Evolutionary conservation across 345 rosid genomes (phyloP).

Genomic region (Clausena lansium): DNA sequence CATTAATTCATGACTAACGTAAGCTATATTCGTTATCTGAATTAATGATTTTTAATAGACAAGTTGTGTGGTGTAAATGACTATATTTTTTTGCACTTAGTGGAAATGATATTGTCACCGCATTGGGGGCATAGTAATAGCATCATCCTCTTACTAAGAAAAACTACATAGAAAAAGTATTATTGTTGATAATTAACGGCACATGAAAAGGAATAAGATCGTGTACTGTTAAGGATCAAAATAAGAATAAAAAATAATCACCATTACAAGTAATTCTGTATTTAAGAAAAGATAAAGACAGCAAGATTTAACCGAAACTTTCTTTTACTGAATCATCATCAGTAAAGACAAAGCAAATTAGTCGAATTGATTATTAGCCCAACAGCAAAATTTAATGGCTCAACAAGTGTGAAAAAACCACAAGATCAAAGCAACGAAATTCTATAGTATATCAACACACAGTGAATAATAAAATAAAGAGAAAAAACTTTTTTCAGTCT

Average conservation of each 20-base stretch:
- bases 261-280: neutral
- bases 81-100: too few species aligned
- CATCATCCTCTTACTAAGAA: too few species aligned
- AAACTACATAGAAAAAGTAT: too few species aligned
- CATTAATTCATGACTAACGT: too few species aligned
- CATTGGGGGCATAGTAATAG: too few species aligned
- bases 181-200: neutral
- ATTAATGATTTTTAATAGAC: too few species aligned
- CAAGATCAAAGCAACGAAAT: neutral
- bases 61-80: too few species aligned
- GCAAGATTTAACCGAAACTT: neutral
- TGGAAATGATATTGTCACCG: too few species aligned
- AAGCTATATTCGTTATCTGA: too few species aligned
- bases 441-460: neutral
- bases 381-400: neutral
- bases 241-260: neutral
- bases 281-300: neutral
- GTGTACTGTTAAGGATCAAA: neutral
- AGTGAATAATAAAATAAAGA: too few species aligned
- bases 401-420: neutral
- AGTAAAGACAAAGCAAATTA: neutral
- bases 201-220: neutral
- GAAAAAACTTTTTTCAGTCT: too few species aligned
- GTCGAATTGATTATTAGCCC: neutral
- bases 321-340: neutral